Evolutionary conservation across 768 basidiomycete species (phyloP).

Genomic region (Suillus hirtellus): DNA sequence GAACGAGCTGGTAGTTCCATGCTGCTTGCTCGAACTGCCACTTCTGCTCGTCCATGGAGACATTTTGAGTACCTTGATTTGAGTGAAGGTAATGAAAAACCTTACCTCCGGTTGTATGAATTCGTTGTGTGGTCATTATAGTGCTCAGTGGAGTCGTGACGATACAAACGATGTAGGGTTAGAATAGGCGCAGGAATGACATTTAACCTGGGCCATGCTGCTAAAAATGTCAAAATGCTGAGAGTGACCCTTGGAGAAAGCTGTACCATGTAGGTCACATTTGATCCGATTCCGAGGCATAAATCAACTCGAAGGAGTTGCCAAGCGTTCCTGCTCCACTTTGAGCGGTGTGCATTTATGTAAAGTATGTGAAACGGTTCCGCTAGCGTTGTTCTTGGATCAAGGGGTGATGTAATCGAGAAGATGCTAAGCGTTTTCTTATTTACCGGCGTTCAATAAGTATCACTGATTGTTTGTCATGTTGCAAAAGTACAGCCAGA

Average conservation of each 20-base stretch:
- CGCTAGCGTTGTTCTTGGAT: too few species aligned
- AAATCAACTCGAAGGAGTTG: too few species aligned
- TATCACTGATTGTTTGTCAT: not conserved
- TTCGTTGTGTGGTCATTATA: conserved; percentile 3
- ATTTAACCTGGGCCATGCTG: not conserved
- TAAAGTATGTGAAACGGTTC: not conserved
- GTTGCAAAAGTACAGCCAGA: not conserved
- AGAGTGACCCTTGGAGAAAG: not conserved
- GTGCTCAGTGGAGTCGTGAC: not conserved
- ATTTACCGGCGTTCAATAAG: not conserved
- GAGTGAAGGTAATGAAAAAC: not conserved
- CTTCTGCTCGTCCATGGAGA: not conserved
- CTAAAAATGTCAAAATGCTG: not conserved
- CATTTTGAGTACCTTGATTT: not conserved
- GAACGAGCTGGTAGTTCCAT: not conserved
- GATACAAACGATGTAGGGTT: not conserved
- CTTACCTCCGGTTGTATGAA: not conserved
- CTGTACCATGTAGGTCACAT: not conserved
- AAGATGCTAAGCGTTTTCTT: not conserved
- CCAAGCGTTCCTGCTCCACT: not conserved
- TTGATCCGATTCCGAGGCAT: conserved; percentile 8
- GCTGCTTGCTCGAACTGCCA: not conserved
- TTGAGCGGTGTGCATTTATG: not conserved
- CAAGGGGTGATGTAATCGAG: not conserved
- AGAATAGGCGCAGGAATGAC: not conserved